These are phyloP conservation scores for Dentipellis fragilis DNA, from an alignment of 768 basidiomycete genomes.

Conservation along the genomic window DNA sequence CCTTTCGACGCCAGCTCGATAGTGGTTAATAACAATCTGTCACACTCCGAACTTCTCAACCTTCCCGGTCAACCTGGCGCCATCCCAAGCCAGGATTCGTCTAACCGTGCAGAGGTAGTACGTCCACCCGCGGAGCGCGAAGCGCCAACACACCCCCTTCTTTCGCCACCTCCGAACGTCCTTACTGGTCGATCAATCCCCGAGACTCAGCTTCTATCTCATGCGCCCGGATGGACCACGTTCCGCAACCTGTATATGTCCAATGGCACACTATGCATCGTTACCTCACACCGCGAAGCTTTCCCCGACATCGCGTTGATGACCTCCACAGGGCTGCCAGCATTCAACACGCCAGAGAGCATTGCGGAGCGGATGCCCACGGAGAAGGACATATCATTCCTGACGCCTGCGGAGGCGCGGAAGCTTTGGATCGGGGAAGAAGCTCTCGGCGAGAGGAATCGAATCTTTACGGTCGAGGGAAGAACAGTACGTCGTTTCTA, in stretches of 20 bases:
- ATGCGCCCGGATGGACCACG: constrained; percentile 79
- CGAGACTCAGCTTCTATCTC: constrained; percentile 46
- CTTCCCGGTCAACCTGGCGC: not conserved
- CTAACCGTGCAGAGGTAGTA: no score
- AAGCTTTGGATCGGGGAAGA: constrained; percentile 44
- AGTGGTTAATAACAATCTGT: constrained; percentile 12
- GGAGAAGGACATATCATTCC: constrained; percentile 45
- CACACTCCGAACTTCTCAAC: not conserved
- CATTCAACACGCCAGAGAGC: constrained; percentile 52
- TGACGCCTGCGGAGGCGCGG: constrained; percentile 51
- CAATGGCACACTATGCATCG: constrained; percentile 69
- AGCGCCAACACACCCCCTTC: not conserved
- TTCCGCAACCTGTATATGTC: constrained; percentile 79
- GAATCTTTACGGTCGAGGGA: constrained; percentile 60
- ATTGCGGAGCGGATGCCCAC: constrained; percentile 61
- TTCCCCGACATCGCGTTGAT: constrained; percentile 46
- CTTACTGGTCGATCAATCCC: constrained; percentile 24
- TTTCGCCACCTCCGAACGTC: not conserved
- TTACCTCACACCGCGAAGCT: constrained; percentile 34
- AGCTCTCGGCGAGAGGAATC: constrained; percentile 22
- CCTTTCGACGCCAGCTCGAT: not conserved
- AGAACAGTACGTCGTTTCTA: constrained; percentile 45
- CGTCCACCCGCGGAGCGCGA: not conserved
- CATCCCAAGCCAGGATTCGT: not conserved
- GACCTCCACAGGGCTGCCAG: constrained; percentile 55